Base-by-base conservation (phyloP, 2,329 filamentous ascomycete genomes). In the Ustulina deusta region DNA sequence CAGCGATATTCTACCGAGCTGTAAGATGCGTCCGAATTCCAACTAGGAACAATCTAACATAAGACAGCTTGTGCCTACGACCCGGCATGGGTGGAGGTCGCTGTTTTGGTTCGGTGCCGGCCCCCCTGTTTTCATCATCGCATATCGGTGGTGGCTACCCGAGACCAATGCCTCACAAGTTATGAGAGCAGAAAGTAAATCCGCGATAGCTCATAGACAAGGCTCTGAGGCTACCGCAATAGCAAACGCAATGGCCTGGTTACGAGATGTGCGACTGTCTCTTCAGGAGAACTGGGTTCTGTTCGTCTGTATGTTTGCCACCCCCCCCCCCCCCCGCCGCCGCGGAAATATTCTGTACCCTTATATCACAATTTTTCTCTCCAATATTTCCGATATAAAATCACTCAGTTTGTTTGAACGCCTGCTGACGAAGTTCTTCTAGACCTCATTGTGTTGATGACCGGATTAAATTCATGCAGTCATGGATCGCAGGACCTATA, bases 151-250 rank as follows among this genome's bases (percentile, higher is more conserved):
- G 68, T 71, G 70, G 68, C 60, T 71, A 15, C 70, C 70, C 2
- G 70, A 71, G 29, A 70, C 70, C 58, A 71, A 71, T 51, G 68
- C 70, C 15, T 70, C 66, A 10, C 70, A 68, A 42, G 59, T 70
- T 10, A 68, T 71, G 60, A 70, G 34, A 51, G 68, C 65, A 25
- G 65, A 70, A 46, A 62, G 65, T 44, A 49, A 68, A 64, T 32
- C 58, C 6, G 22, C 17, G 3, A 27, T 61, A 34, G 42, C 44
- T 11, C 54, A 63, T 32, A 49, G 32, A 36, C 44, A 66, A 29
- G 56, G 22, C 11, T 44, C 56, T 3, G 48, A 40, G 1, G 22
- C 34, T 2, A 65, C 55, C 32, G 17, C 61, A 29, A 17, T 46
- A 13, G 40, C 34, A 11, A 34, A 51, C 5, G 56, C 68, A n/a